phyloP scores from a whole-genome alignment of 345 rosid species.

The Citrus medica region DNA sequence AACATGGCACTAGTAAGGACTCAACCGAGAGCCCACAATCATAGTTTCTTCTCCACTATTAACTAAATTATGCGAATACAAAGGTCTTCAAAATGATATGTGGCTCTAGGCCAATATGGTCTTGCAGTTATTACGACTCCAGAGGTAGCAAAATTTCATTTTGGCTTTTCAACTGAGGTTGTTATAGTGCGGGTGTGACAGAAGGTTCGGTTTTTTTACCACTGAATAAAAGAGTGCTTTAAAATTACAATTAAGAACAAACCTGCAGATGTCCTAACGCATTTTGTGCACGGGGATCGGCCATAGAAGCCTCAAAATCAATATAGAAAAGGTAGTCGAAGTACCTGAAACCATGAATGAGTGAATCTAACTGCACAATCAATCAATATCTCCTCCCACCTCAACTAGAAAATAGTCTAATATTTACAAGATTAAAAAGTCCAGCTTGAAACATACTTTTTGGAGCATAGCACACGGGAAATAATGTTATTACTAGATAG shows the following conservation, averaged over 20 bases:
- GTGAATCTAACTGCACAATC: background rate
- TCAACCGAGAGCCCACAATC: background rate
- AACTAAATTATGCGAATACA: background rate
- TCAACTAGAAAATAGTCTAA: background rate
- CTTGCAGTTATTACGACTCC: background rate
- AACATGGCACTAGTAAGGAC: background rate
- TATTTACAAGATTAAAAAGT: background rate
- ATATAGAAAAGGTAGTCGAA: slow-evolving; percentile 53
- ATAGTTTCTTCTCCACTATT: background rate
- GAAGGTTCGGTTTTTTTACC: background rate
- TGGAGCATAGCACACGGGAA: background rate
- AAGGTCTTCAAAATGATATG: background rate
- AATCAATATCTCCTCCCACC: background rate
- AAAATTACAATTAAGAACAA: background rate
- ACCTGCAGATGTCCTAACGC: slow-evolving; percentile 53
- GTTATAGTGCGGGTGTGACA: background rate
- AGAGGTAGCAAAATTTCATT: background rate
- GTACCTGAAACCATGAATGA: slow-evolving; percentile 30
- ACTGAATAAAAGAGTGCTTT: background rate
- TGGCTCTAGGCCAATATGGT: background rate
- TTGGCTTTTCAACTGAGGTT: background rate
- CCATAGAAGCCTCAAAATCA: slow-evolving; percentile 64
- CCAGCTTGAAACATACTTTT: background rate
- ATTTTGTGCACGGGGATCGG: slow-evolving; percentile 52
- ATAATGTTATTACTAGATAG: background rate